A percentile compares a stretch with the other conserved stretches of the same genome.
These are phyloP conservation scores for Fusarium sp. DNA, from an alignment of 2,329 filamentous ascomycete species.

Conservation along the genomic window DNA sequence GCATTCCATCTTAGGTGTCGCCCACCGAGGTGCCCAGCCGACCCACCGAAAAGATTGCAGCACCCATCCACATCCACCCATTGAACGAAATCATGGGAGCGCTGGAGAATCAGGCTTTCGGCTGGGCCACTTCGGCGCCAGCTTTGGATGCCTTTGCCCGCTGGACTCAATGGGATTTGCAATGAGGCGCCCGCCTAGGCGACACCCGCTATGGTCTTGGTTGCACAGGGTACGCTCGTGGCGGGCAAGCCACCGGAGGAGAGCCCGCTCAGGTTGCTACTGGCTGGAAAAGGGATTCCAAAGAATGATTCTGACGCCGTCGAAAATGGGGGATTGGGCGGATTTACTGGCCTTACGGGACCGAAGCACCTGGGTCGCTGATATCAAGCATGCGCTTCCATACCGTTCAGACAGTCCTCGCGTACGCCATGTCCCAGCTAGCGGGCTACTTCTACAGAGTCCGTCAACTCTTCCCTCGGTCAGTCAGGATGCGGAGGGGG, in stretches of 20 bases:
- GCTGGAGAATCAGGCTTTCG: constrained; percentile 13
- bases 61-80: constrained; percentile 6
- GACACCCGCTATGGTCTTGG: constrained; percentile 24
- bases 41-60: constrained; percentile 20
- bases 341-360: constrained; percentile 24
- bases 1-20: constrained; percentile 24
- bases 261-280: constrained; percentile 16
- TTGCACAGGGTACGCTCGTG: constrained; percentile 34
- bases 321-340: constrained; percentile 11
- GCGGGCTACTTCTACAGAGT: constrained; percentile 9
- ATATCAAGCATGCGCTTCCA: constrained; percentile 17
- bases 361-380: constrained; percentile 25
- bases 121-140: constrained; percentile 27
- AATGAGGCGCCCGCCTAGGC: constrained; percentile 32
- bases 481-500: constrained; percentile 31
- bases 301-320: constrained; percentile 14
- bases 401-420: not conserved
- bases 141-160: constrained; percentile 19
- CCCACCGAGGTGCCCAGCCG: constrained; percentile 9
- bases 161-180: constrained; percentile 22
- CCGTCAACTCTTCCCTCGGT: constrained; percentile 10
- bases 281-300: constrained; percentile 24
- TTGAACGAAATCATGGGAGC: constrained; percentile 8
- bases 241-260: constrained; percentile 31
- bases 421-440: constrained; percentile 1